Base-by-base conservation (phyloP, 2,329 filamentous ascomycete genomes). In the Fusarium siculi region DNA sequence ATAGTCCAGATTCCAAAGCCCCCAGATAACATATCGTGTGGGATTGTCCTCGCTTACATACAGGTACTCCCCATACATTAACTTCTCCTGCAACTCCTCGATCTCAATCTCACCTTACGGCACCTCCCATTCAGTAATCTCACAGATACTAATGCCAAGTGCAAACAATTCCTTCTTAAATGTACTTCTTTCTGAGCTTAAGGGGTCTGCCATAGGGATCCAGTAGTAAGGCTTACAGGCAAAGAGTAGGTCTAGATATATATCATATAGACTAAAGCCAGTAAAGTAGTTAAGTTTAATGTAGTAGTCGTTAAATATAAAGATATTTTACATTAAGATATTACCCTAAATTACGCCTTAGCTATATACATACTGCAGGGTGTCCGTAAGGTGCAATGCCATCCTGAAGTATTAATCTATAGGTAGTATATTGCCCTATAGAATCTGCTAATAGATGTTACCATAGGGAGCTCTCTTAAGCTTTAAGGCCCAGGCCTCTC, bases 231-330 rank as follows among this genome's bases (percentile, higher is more conserved):
- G 40, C 21, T 28, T 5, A 2, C n/a, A 60, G 3, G 10, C 4
- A 19, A 52, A 54, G 5, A 52, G n/a, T 0, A 60, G 2, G 4
- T 34, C 18, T 42, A 46, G 14, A 14, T 10, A 34, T 18, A 25
- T 1, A 3, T 12, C n/a, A 4, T 2, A 2, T 25, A 32, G 21
- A 25, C 4, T 39, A 0, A 25, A 53, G 3, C 32, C 44, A 0
- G n/a, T 7, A 40, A 40, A 59, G 19, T 30, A 9, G 4, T 28
- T 34, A 0, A 59, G 10, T 32, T 60, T 54, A 0, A 60, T 54
- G 0, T 54, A 14, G 7, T 32, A 9, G 4, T 28, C 10, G 5
- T 55, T n/a, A n/a, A 60, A 55, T 0, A 60, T 28, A 7, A 55
- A n/a, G 10, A 60, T 42, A 2, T 55, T 9, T 2, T 3, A n/a